phyloP scores from a whole-genome alignment of 805 yeast genomes.

The Sporopachydermia quercuum region DNA sequence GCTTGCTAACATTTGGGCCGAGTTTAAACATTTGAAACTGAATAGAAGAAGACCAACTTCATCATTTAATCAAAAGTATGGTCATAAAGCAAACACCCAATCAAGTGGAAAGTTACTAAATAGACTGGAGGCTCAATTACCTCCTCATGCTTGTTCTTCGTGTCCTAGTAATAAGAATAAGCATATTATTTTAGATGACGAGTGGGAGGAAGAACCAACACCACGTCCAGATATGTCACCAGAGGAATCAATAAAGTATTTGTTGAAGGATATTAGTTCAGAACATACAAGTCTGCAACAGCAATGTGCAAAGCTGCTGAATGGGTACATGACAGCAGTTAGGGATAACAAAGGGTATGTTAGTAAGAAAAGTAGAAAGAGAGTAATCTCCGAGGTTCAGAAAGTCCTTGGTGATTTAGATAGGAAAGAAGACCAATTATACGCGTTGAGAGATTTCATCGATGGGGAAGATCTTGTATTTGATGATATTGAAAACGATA shows the following conservation, averaged over 20 bases:
- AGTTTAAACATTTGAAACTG: background rate
- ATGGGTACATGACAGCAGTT: background rate
- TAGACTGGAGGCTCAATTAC: background rate
- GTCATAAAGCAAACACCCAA: background rate
- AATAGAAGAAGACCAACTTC: background rate
- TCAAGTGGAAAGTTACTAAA: background rate
- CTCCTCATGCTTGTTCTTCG: background rate
- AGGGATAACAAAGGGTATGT: background rate
- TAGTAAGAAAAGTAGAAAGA: background rate
- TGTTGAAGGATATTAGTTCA: background rate
- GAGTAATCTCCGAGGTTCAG: background rate
- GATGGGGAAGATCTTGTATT: conserved; percentile 1
- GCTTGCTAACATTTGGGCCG: background rate
- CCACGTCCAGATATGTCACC: background rate
- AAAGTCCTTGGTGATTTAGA: background rate
- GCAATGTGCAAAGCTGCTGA: background rate
- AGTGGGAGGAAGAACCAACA: background rate
- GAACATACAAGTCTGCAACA: background rate
- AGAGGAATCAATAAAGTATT: background rate
- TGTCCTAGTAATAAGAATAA: background rate
- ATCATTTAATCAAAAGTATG: background rate
- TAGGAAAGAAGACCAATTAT: conserved; percentile 1
- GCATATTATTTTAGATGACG: background rate
- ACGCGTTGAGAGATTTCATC: conserved; percentile 2
- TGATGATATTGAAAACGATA: background rate